Evolutionary conservation across 805 yeast species (phyloP).

Genomic region (Monosporozyma siamensis): DNA sequence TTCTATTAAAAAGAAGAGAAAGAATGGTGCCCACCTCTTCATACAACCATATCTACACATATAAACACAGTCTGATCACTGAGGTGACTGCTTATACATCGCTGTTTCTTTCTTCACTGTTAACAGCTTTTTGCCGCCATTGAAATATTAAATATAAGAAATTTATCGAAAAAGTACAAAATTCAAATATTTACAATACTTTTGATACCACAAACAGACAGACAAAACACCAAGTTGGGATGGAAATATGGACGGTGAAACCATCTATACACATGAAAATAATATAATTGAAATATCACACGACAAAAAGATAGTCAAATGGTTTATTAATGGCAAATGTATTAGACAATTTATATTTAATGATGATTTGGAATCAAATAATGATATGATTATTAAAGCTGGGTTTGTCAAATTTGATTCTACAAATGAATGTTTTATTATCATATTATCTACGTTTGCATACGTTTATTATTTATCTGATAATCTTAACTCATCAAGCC

Average conservation of each 20-base stretch:
- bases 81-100: no score
- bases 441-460: slow-evolving; percentile 52
- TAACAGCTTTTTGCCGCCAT: no score
- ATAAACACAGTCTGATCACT: no score
- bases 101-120: no score
- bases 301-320: slow-evolving; percentile 29
- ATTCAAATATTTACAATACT: no score
- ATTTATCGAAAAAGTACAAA: no score
- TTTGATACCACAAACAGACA: no score
- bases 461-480: slow-evolving; percentile 46
- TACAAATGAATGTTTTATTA: slow-evolving; percentile 38
- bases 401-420: slow-evolving; percentile 46
- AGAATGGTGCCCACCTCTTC: no score
- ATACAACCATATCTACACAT: no score
- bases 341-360: slow-evolving; percentile 34
- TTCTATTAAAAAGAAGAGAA: no score
- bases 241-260: slow-evolving; percentile 20
- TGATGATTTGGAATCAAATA: slow-evolving; percentile 18
- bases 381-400: slow-evolving; percentile 45
- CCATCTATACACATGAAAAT: neutral
- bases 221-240: no score
- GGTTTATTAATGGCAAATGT: slow-evolving; percentile 29
- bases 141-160: no score
- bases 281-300: slow-evolving; percentile 19
- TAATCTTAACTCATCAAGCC: slow-evolving; percentile 34